Percentiles rank a stretch among this genome's conserved stretches.
Evolutionary conservation across 306 rosid genomes (phyloP).

Genomic region (Prunus salicina): DNA sequence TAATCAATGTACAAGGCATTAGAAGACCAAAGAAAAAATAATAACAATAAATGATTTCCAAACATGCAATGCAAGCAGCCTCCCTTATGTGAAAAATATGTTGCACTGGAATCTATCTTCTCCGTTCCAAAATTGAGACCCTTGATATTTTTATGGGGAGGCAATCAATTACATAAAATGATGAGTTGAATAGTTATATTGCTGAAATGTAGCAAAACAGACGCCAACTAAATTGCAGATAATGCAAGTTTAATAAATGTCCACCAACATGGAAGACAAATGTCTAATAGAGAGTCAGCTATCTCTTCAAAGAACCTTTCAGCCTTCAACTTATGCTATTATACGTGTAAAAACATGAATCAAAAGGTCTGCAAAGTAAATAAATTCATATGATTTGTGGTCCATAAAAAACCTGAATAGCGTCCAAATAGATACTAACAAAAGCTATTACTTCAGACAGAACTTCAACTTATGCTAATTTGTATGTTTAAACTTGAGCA

Average conservation of each 20-base stretch:
- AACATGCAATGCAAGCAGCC: background rate
- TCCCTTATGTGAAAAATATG: background rate
- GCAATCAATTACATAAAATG: background rate
- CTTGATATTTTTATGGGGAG: background rate
- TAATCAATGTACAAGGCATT: background rate
- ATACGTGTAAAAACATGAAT: background rate
- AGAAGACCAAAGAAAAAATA: background rate
- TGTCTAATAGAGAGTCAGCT: background rate
- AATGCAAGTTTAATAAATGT: background rate
- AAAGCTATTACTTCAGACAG: background rate
- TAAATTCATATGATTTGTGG: background rate
- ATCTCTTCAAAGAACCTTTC: background rate
- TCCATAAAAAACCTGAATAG: background rate
- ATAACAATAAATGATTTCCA: background rate
- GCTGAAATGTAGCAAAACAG: background rate
- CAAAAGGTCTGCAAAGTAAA: background rate
- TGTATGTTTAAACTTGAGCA: background rate
- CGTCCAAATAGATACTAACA: background rate
- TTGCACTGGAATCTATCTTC: background rate
- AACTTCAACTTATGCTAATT: background rate
- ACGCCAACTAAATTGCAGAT: background rate
- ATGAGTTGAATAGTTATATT: background rate
- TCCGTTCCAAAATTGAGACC: background rate
- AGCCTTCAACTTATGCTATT: background rate
- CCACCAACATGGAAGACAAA: background rate